Percentiles rank a stretch among this genome's conserved stretches.
Conservation (phyloP, 305 asterid genomes). For the Euphrasia arctica region DNA sequence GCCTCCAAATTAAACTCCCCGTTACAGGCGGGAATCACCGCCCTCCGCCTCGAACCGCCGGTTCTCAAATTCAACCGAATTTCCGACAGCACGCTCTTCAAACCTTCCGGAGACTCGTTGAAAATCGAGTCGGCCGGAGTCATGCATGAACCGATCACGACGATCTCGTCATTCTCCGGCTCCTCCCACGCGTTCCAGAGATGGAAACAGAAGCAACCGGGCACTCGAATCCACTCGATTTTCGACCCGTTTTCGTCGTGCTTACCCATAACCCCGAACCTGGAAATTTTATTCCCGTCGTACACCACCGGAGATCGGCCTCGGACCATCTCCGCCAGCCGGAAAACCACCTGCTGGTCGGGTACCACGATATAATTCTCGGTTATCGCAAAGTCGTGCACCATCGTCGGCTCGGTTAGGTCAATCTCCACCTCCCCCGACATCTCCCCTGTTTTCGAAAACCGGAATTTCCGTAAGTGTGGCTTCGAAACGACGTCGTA, state of each 20-base stretch:
- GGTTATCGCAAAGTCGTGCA: conserved; percentile 52
- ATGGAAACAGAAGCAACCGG: conserved; percentile 49
- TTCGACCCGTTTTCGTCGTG: conserved; percentile 25
- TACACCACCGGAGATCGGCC: conserved; percentile 43
- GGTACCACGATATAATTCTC: conserved; percentile 37
- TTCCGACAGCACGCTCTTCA: conserved; percentile 42
- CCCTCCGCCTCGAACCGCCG: conserved; percentile 29
- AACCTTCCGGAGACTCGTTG: conserved; percentile 38
- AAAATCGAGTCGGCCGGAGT: conserved; percentile 51
- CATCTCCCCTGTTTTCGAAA: conserved; percentile 34
- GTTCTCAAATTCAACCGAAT: conserved; percentile 38
- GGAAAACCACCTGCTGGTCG: conserved; percentile 51
- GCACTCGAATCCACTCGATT: conserved; percentile 40
- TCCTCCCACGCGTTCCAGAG: conserved; percentile 61
- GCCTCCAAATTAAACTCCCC: conserved; percentile 43
- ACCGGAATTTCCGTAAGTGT: too few relatives aligned
- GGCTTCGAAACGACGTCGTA: too few relatives aligned
- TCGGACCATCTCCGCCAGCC: conserved; percentile 45
- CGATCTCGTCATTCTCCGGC: conserved; percentile 33
- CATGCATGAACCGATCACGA: conserved; percentile 53
- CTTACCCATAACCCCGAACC: conserved; percentile 38
- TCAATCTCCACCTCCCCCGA: conserved; percentile 40
- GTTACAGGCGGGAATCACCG: conserved; percentile 30
- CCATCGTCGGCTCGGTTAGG: conserved; percentile 44
- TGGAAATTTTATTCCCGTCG: conserved; percentile 30